These are phyloP conservation scores for Adansonia madagascariensis DNA, from an alignment of 441 rosid genomes.

Conservation along the genomic window DNA sequence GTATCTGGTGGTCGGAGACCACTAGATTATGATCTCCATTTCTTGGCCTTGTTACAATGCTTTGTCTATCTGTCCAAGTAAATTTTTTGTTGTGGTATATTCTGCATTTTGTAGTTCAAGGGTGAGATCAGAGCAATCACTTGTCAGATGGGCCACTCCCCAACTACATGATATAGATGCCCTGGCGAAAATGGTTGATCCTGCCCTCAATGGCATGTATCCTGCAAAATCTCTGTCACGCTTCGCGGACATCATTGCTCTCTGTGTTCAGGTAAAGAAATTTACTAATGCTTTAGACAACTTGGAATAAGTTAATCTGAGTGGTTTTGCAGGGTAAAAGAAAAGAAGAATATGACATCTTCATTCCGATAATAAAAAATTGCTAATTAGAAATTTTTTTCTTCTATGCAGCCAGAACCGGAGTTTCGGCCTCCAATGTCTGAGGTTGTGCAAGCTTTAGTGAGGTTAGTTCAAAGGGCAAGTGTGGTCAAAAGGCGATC, in stretches of 20 bases:
- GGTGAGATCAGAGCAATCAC: slow-evolving; percentile 84
- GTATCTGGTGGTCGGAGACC: not conserved
- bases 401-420: slow-evolving; percentile 72
- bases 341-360: too few relatives aligned
- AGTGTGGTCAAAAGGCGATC: slow-evolving; percentile 79
- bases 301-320: not conserved
- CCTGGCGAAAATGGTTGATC: slow-evolving; percentile 95
- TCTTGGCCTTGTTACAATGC: not conserved
- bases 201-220: slow-evolving; percentile 88
- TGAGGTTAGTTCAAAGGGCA: slow-evolving; percentile 89
- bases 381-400: not conserved
- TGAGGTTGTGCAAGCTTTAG: slow-evolving; percentile 93
- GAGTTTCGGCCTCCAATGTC: slow-evolving; percentile 99
- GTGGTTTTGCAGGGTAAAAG: not conserved
- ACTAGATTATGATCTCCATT: slow-evolving; percentile 10
- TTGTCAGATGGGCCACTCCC: slow-evolving; percentile 97
- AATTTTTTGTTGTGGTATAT: not conserved
- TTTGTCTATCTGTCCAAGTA: slow-evolving; percentile 3
- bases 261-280: slow-evolving; percentile 82
- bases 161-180: slow-evolving; percentile 96
- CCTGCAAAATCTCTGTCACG: slow-evolving; percentile 97
- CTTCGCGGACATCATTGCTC: slow-evolving; percentile 93
- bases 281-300: not conserved
- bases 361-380: not conserved
- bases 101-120: slow-evolving; percentile 57